Conservation (phyloP, 352 stramenopile genomes). For the Phytophthora chlamydospora region DNA sequence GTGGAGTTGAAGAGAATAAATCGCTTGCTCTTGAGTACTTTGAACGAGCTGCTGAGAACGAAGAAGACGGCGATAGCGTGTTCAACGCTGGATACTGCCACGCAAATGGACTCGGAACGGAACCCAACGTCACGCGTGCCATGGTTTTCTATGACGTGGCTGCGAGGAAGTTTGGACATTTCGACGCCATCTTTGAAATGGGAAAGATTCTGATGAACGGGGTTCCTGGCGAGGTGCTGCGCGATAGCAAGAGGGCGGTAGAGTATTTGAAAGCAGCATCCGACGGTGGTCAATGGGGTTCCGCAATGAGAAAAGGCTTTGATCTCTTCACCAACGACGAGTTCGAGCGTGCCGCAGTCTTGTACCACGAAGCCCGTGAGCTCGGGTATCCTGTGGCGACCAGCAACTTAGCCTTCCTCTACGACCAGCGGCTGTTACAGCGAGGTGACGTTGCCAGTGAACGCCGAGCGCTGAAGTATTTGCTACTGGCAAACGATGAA, state of each 20-base stretch:
- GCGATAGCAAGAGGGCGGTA: slow-evolving; percentile 34
- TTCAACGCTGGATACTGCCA: slow-evolving; percentile 92
- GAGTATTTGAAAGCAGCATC: slow-evolving; percentile 67
- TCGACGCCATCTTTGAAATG: slow-evolving; percentile 82
- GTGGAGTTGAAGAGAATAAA: slow-evolving; percentile 75
- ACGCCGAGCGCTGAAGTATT: slow-evolving; percentile 43
- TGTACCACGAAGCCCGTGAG: slow-evolving; percentile 70
- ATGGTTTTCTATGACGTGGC: slow-evolving; percentile 69
- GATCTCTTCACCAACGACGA: slow-evolving; percentile 56
- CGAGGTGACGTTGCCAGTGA: slow-evolving; percentile 31
- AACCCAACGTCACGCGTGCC: slow-evolving; percentile 56
- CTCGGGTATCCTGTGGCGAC: slow-evolving; percentile 68
- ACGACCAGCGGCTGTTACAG: slow-evolving; percentile 58
- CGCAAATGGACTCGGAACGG: slow-evolving; percentile 62
- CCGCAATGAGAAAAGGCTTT: slow-evolving; percentile 62
- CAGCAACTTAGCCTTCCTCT: slow-evolving; percentile 82
- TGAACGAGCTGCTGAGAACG: slow-evolving; percentile 73
- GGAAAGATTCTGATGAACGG: slow-evolving; percentile 62
- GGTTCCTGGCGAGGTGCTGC: slow-evolving; percentile 26
- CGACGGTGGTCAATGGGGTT: slow-evolving; percentile 69
- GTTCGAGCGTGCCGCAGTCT: slow-evolving; percentile 48
- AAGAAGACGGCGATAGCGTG: slow-evolving; percentile 87
- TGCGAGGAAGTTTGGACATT: slow-evolving; percentile 81
- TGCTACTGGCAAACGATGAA: slow-evolving; percentile 38
- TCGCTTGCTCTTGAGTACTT: slow-evolving; percentile 83